These are phyloP conservation scores for Candida cerambycidarum DNA, from an alignment of 805 yeast genomes.

Conservation along the genomic window DNA sequence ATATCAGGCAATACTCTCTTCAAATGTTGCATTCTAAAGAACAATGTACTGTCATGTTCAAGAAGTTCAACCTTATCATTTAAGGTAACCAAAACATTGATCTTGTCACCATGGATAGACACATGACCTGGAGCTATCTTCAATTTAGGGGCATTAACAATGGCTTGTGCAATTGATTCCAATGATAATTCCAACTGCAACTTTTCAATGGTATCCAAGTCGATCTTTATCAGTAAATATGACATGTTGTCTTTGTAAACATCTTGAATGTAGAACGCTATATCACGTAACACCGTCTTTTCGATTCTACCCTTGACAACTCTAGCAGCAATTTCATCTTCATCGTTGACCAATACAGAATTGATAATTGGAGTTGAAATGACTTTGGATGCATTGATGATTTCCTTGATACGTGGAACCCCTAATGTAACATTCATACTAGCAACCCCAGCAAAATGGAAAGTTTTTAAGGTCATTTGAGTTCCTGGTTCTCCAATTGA, in stretches of 20 bases:
- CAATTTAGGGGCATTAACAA: conserved; percentile 81
- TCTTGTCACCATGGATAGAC: conserved; percentile 61
- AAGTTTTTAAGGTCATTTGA: conserved; percentile 89
- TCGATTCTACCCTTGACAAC: conserved; percentile 97
- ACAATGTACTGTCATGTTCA: conserved; percentile 50
- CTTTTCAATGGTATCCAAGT: conserved; percentile 78
- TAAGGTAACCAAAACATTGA: conserved; percentile 59
- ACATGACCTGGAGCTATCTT: conserved; percentile 78
- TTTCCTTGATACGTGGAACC: conserved; percentile 99
- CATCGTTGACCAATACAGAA: conserved; percentile 87
- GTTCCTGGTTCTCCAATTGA: conserved; percentile 99
- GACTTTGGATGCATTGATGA: conserved; percentile 92
- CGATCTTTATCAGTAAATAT: conserved; percentile 77
- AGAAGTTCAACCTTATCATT: conserved; percentile 36
- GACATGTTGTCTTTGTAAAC: conserved; percentile 82
- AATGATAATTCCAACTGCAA: conserved; percentile 86
- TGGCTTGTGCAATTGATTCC: conserved; percentile 82
- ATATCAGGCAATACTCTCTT: conserved; percentile 83
- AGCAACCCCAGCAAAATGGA: conserved; percentile 99
- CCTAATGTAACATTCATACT: conserved; percentile 98
- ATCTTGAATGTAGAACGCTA: conserved; percentile 88
- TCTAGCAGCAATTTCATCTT: conserved; percentile 96
- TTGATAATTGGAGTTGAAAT: conserved; percentile 97
- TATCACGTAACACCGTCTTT: conserved; percentile 83
- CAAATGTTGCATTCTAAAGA: conserved; percentile 85